Evolutionary conservation across 1,139 yeast species (phyloP), one percentile per base, ranked within the genome.

Genomic region (Geotrichum klebahnii): DNA sequence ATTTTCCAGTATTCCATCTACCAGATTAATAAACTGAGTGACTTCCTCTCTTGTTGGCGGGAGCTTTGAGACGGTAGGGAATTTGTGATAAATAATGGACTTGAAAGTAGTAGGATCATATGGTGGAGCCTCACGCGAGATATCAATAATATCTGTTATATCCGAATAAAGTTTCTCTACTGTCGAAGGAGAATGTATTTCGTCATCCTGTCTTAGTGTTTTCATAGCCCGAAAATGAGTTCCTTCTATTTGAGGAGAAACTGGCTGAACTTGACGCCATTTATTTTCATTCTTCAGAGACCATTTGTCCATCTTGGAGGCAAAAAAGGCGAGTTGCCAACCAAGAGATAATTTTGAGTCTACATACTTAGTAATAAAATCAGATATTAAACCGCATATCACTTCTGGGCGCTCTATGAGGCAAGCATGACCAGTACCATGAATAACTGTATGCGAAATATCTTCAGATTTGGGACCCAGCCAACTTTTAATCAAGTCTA

Each of bases 21-120:
- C 75, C 45, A 82, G 68, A 43, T 70, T 74, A 38, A 80, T 72
- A 58, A 82, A 84, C 51, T 74, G 70, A 35, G 80, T 65, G 17
- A 84, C 81, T 9, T 85, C 81, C 8, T 73, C 70, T 45, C 72
- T 74, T 55, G 83, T 84, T 0, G 92, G 94, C 0, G 84, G 87
- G 32, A 84, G 81, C 63, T 84, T 84, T 4, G 88, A 81, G 28
- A 84, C 90, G 0, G 94, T 84, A 24, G 89, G 83, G 64, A 83
- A 81, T 66, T 84, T 84, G 65, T 79, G 75, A 67, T 84, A 84
- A 52, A 68, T 68, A 55, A 84, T 75, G 16, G 75, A 66, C 19
- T 65, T 47, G 59, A 84, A 81, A 20, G 80, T 70, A 20, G 67
- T 61, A 0, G 92, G 89, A 50, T 80, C 81, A 61, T 84, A 84